A percentile compares a stretch with the other conserved stretches of the same genome.
Conservation (phyloP, 2,329 filamentous ascomycete species). For the Clarireedia hainanense region DNA sequence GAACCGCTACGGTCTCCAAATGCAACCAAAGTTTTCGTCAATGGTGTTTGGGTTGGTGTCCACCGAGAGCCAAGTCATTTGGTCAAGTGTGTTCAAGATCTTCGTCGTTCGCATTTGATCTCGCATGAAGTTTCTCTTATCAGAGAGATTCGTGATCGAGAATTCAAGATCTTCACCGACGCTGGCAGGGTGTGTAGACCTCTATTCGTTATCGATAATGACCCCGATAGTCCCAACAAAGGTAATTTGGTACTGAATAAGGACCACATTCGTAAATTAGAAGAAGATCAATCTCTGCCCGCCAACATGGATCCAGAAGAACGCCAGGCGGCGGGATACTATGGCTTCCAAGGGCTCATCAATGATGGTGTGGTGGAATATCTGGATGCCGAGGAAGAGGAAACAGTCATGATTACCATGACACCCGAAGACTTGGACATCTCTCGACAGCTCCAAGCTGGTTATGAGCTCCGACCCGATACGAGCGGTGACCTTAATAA, state of each 20-base stretch:
- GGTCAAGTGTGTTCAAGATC: slow-evolving; percentile 67
- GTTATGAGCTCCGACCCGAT: slow-evolving; percentile 51
- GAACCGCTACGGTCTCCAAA: slow-evolving; percentile 77
- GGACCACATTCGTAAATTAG: slow-evolving; percentile 70
- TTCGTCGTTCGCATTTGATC: slow-evolving; percentile 74
- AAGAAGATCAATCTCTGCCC: slow-evolving; percentile 61
- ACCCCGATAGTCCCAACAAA: slow-evolving; percentile 63
- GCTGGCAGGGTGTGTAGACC: slow-evolving; percentile 92
- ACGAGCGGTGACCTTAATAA: slow-evolving; percentile 68
- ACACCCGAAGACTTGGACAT: slow-evolving; percentile 88
- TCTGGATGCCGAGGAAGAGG: slow-evolving; percentile 95
- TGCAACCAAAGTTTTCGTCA: slow-evolving; percentile 96
- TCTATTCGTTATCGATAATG: slow-evolving; percentile 87
- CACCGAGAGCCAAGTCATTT: slow-evolving; percentile 83
- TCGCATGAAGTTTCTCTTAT: slow-evolving; percentile 91
- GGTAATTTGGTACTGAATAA: slow-evolving; percentile 78
- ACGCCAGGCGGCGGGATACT: slow-evolving; percentile 49
- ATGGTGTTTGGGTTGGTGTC: slow-evolving; percentile 96
- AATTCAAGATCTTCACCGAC: slow-evolving; percentile 98
- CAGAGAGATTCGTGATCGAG: slow-evolving; percentile 90
- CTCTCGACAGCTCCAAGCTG: slow-evolving; percentile 61
- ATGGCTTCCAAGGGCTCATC: slow-evolving; percentile 84
- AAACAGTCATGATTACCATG: slow-evolving; percentile 99
- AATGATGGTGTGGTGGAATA: slow-evolving; percentile 86
- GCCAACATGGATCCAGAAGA: slow-evolving; percentile 52